Evolutionary conservation across 1,284 basidiomycete species (phyloP), one percentile per base, ranked within the genome.

Genomic region (Caloboletus firmus): DNA sequence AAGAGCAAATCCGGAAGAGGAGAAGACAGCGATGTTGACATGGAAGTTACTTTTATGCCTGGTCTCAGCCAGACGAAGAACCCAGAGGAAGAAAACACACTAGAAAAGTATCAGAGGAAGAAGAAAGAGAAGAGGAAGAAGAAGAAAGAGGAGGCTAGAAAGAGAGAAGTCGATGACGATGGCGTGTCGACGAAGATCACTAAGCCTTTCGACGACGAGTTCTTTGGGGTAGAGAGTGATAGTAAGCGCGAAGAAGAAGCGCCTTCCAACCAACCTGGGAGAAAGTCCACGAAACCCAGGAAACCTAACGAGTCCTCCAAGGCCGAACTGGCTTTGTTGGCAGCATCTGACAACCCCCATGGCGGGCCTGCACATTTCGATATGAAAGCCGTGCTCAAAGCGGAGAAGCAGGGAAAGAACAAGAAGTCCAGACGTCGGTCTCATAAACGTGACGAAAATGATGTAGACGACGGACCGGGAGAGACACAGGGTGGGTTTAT

Each of bases 21-120:
- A 24, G 68, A 72, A 28, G 79, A 75, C 20, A 72, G 71, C 44
- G 83, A 86, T 60, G 76, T 86, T 12, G 91, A 93, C 56, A 90
- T 98, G 86, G 89, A 97, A 74, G 90, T 98, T 65, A 97, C 94
- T 1, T 98, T 98, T 71, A 87, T 83, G 20, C 92, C 95, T 1
- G 95, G 87, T 6, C 75, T 98, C 42, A 86, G 76, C 55, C 79
- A 76, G 47, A 67, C 66, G 20, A 81, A 79, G 59, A 77, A 74
- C 15, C 72, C 71, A n/a, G 78, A 81, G 54, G 83, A 91, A 24
- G 85, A 95, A 74, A 96, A 90, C 10, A 91, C 91, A 4, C 72
- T 97, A 35, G 92, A 89, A 59, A 83, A 74, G 66, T 97, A 98
- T 72, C 87, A 91, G 72, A 75, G 87, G 59, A 93, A 93, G 73